Evolutionary conservation across 805 yeast species (phyloP).

Genomic region (Wickerhamomyces ciferrii): DNA sequence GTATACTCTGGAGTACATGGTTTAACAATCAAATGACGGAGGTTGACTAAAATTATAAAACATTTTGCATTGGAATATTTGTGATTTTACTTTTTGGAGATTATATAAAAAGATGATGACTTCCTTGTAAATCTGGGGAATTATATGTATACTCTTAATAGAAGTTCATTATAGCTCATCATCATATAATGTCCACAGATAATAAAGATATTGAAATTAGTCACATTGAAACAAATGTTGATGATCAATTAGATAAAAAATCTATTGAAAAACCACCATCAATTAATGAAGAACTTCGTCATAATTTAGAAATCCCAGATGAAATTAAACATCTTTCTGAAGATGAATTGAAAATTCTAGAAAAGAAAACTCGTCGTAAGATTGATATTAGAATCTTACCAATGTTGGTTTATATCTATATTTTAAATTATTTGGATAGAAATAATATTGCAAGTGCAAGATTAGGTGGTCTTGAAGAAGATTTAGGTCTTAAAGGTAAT

Average conservation of each 20-base stretch:
- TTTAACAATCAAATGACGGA: no score
- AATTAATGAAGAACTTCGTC: slow-evolving; percentile 8
- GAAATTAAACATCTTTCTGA: slow-evolving; percentile 13
- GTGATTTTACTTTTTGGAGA: no score
- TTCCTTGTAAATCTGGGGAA: no score
- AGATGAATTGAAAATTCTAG: slow-evolving; percentile 40
- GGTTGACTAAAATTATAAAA: no score
- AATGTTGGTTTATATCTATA: slow-evolving; percentile 42
- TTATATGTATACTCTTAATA: no score
- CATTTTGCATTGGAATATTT: no score
- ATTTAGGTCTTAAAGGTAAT: slow-evolving; percentile 33
- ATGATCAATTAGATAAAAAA: not conserved
- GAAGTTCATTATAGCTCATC: no score
- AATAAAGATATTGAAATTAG: not conserved
- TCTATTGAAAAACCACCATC: not conserved
- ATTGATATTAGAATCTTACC: slow-evolving; percentile 47
- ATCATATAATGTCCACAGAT: not conserved
- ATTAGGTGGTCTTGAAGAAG: slow-evolving; percentile 43
- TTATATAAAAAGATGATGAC: not conserved
- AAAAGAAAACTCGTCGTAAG: slow-evolving; percentile 38
- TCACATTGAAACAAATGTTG: not conserved
- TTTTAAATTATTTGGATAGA: slow-evolving; percentile 45
- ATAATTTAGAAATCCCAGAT: slow-evolving; percentile 16
- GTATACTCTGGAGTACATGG: no score
- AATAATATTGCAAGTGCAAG: slow-evolving; percentile 46